These are phyloP conservation scores for Forsythia suspensa DNA, from an alignment of 257 asterid species.

Conservation along the genomic window DNA sequence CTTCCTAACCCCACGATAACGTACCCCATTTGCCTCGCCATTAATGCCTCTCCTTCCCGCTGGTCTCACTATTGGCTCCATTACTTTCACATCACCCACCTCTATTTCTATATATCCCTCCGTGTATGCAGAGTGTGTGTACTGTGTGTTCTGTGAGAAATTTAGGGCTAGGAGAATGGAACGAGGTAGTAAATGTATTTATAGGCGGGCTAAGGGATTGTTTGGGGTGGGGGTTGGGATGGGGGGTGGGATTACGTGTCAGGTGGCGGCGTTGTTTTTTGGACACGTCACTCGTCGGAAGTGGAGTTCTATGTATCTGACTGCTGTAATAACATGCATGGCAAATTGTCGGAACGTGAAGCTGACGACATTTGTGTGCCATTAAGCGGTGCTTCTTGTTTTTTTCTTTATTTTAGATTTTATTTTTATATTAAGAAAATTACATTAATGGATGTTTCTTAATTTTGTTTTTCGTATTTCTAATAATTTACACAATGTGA, in stretches of 20 bases:
- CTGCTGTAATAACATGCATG: not conserved
- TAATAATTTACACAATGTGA: no score
- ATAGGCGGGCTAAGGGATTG: not conserved
- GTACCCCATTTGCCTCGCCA: constrained; percentile 2
- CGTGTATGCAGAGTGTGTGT: not conserved
- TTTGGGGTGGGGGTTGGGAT: not conserved
- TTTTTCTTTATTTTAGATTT: not conserved
- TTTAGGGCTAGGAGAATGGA: not conserved
- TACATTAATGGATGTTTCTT: not conserved
- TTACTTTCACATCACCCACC: not conserved
- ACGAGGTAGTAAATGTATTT: not conserved
- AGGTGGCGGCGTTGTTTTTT: not conserved
- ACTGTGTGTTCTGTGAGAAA: not conserved
- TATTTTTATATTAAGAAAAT: not conserved
- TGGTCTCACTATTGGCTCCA: not conserved
- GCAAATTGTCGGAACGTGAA: not conserved
- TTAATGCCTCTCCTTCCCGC: not conserved
- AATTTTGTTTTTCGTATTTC: no score
- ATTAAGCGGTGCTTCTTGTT: not conserved
- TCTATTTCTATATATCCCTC: not conserved
- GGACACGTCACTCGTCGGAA: not conserved
- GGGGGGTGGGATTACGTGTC: not conserved
- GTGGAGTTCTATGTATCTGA: not conserved
- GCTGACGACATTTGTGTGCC: not conserved
- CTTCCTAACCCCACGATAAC: constrained; percentile 26